Base-by-base conservation (phyloP, 331 rosid species). In the Stylosanthes scabra region DNA sequence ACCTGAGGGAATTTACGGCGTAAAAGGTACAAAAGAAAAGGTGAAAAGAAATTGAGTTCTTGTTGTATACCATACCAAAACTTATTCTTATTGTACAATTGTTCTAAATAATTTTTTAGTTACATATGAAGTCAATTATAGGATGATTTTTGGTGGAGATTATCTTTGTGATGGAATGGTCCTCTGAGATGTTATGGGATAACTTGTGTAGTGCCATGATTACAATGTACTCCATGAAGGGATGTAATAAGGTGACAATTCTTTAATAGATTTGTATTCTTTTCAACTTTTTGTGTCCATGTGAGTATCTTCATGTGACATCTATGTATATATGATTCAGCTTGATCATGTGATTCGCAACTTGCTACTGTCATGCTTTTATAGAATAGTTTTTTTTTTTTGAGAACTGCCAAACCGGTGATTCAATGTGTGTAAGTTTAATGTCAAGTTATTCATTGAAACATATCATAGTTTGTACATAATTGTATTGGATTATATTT, bases 191-290 rank as follows among this genome's bases (percentile, higher is more conserved):
- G 45, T 74, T 67, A 11, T 1, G 37, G 27, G 70, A 69, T 69
- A 76, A 29, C 10, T 40, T 68, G 63, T 67, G 63, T 67, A 29
- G 29, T 51, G 40, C 59, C 52, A 64, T 42, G 28, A 58, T 68
- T 68, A 50, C 56, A 41, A 11, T 66, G 59, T 70, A 70, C 66
- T 66, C 34, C 42, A 11, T 66, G 49, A 66, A 83, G 46, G 66
- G 40, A 83, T 71, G 82, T 71, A 75, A 75, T 34, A 29, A 57
- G 31, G 74, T 41, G 66, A 59, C 52, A 47, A 78, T 69, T 82
- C 80, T 82, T 78, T 68, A 0, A 60, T 20, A 68, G 46, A 50
- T 61, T 61, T 57, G 3, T 72, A 68, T 82, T 79, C 72, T 73
- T 47, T 74, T 73, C 9, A 29, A 28, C 63, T 68, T 27, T 6